phyloP scores from a whole-genome alignment of 176 grass and related monocot species.

The Bolboschoenus planiculmis region DNA sequence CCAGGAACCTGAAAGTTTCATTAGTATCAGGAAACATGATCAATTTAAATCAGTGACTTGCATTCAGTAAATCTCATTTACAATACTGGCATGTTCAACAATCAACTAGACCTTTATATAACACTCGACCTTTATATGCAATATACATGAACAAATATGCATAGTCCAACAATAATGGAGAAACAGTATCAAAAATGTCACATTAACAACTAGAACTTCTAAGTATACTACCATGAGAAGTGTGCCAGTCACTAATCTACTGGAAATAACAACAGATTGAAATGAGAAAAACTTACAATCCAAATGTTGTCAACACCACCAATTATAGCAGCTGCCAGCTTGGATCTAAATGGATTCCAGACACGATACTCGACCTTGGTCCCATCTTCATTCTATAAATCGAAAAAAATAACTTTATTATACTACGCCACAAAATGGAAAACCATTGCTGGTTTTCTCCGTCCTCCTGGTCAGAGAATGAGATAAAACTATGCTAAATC shows the following conservation, averaged over 20 bases:
- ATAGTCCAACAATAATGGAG: not conserved
- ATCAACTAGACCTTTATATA: too few relatives aligned
- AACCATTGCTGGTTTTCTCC: not conserved
- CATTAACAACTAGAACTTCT: not conserved
- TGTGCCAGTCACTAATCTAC: not conserved
- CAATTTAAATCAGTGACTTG: not conserved
- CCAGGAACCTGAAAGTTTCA: conserved; percentile 50
- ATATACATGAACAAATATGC: not conserved
- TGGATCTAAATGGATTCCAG: conserved; percentile 88
- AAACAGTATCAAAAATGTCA: not conserved
- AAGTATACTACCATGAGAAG: not conserved
- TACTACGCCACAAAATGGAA: not conserved
- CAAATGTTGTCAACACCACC: conserved; percentile 83
- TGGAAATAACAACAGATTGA: not conserved
- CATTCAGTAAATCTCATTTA: not conserved
- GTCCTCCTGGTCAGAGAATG: too few relatives aligned
- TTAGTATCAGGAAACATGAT: not conserved
- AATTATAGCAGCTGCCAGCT: conserved; percentile 74
- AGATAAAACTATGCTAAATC: too few relatives aligned
- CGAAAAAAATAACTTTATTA: not conserved
- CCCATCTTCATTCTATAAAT: conserved; percentile 53
- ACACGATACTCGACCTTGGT: conserved; percentile 76
- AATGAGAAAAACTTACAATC: conserved; percentile 47
- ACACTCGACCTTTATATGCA: not conserved
- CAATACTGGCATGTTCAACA: not conserved